These are phyloP conservation scores for Venustampulla echinocandica DNA, from an alignment of 495 filamentous ascomycete species.

Conservation along the genomic window DNA sequence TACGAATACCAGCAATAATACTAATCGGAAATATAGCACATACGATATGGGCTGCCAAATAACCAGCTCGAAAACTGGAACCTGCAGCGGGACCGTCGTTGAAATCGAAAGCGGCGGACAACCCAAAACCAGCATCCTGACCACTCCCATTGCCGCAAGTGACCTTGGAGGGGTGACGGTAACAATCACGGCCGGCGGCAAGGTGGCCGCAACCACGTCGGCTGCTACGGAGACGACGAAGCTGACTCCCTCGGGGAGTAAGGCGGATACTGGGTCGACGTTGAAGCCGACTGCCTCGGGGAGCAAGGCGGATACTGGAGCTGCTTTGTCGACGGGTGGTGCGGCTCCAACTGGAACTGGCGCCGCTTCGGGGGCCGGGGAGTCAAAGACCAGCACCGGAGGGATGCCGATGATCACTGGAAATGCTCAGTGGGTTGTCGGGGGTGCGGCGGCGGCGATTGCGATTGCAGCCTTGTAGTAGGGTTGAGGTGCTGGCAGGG, in stretches of 20 bases:
- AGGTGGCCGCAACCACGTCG: neutral
- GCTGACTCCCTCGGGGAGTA: neutral
- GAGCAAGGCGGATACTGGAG: neutral
- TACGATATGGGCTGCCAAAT: slow-evolving; percentile 8
- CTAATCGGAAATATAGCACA: neutral
- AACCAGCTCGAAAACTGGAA: slow-evolving; percentile 7
- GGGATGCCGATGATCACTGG: slow-evolving; percentile 17
- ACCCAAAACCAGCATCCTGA: neutral
- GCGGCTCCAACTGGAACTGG: neutral
- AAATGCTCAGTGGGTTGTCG: slow-evolving; percentile 14
- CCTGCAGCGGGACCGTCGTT: slow-evolving; percentile 2
- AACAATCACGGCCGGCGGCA: slow-evolving; percentile 9
- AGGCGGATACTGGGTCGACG: neutral
- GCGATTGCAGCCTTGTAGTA: slow-evolving; percentile 14
- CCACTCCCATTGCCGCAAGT: neutral
- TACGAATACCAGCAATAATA: neutral
- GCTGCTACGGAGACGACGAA: neutral
- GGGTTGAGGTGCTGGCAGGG: neutral
- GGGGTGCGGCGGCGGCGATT: slow-evolving; percentile 13
- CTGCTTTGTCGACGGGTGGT: neutral
- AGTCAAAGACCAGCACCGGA: slow-evolving; percentile 6
- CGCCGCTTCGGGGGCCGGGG: neutral
- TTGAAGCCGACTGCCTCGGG: slow-evolving; percentile 1
- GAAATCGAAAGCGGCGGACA: neutral
- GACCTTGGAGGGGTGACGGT: no score